These are phyloP conservation scores for Amborella trichopoda DNA, from an alignment of 164 flowering plant genomes.

Conservation along the genomic window DNA sequence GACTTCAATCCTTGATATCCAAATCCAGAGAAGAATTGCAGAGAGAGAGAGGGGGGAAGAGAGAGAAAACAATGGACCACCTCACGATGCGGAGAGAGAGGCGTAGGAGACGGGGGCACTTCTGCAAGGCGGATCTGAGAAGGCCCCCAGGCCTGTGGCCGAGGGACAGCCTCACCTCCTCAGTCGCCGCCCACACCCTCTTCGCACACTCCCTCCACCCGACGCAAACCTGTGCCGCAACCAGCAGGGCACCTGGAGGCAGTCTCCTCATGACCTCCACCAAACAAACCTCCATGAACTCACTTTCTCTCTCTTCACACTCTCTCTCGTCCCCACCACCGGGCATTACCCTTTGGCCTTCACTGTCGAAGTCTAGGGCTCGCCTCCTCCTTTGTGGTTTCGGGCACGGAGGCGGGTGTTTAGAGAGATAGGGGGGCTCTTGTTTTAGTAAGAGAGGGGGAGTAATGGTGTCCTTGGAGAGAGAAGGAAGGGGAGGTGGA, in stretches of 20 bases:
- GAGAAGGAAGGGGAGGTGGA: slow-evolving; percentile 7
- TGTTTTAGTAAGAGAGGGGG: slow-evolving; percentile 1
- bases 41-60: too few species aligned
- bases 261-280: slow-evolving; percentile 76
- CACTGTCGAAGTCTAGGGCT: not conserved
- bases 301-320: slow-evolving; percentile 11
- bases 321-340: slow-evolving; percentile 5
- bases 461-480: slow-evolving; percentile 1
- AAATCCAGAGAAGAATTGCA: too few species aligned
- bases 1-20: too few species aligned
- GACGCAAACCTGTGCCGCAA: slow-evolving; percentile 74
- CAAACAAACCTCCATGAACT: slow-evolving; percentile 30
- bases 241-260: slow-evolving; percentile 58
- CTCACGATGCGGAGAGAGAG: slow-evolving; percentile 78
- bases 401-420: slow-evolving; percentile 28
- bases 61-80: too few species aligned
- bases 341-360: not conserved
- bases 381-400: not conserved
- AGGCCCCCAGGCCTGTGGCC: slow-evolving; percentile 37
- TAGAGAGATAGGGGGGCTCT: slow-evolving; percentile 1
- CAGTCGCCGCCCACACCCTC: slow-evolving; percentile 70
- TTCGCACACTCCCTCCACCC: slow-evolving; percentile 74
- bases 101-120: slow-evolving; percentile 58
- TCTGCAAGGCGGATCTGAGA: slow-evolving; percentile 75
- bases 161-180: slow-evolving; percentile 71